Evolutionary conservation across 1,139 yeast genomes (phyloP), one percentile per base, ranked within the genome.

Genomic region (Magnusiomyces magnusii): DNA sequence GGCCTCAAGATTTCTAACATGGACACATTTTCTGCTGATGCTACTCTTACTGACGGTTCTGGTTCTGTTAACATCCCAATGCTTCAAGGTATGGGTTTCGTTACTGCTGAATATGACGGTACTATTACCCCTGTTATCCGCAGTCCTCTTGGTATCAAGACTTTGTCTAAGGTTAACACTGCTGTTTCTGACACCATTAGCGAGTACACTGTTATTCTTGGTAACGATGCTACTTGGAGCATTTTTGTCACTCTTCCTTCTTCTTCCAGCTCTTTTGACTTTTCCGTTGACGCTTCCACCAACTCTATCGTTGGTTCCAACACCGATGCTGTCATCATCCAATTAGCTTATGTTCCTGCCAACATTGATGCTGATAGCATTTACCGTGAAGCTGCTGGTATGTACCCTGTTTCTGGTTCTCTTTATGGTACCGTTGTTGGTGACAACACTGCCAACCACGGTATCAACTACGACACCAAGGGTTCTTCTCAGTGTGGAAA

Each of bases 21-120:
- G 75, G 78, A 78, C 54, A 77, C 80, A 36, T 78, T 85, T 75
- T 84, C 92, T 2, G 85, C 79, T 21, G 72, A 75, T 41, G 82
- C 80, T 15, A 55, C 57, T 24, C 28, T 60, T n/a, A 28, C 52
- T 9, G 25, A 51, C 23, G 59, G 53, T 25, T 25, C 57, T 27
- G 63, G 63, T 9, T 59, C 69, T 10, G 64, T 75, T 42, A 62
- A 61, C 24, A 60, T 75, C 49, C 83, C 85, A 2, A 61, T 80
- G 54, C 82, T 79, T 24, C 87, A 84, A 69, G 95, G 95, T 62
- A 85, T 86, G 88, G 96, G 95, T n/a, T 80, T 85, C 64, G 81
- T 82, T 15, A 81, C 90, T 50, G 87, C 82, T 41, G 75, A 83
- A 53, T 88, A 87, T 71, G 76, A 81, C 63, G 86, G 86, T 55